Evolutionary conservation across 176 grass and related monocot species (phyloP), one percentile per base, ranked within the genome.

Genomic region (Musa schizocarpa): DNA sequence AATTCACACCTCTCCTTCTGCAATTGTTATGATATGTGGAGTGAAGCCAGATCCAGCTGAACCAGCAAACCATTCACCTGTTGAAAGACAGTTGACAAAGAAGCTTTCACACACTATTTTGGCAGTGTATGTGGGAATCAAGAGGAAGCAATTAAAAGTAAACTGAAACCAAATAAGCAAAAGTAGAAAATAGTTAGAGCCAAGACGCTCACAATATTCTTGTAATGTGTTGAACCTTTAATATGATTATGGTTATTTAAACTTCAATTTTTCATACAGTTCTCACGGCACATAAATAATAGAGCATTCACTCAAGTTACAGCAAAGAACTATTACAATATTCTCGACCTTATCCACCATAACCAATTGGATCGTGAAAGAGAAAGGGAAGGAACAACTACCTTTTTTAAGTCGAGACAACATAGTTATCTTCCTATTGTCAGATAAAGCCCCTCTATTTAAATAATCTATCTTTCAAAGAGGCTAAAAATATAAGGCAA

Each of bases 41-140:
- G 94, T 97, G 76, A 97, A 97, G 5, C 94, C 94, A 82, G 84
- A 90, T 85, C 94, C 94, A 80, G 92, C 94, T 74, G 90, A 90
- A 74, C 84, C 84, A 65, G 81, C 88, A 81, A 92, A 85, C 94
- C 90, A 97, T 78, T 97, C 92, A 57, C 94, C 94, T 97, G 66
- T 16, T 48, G 27, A 9, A 58, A 6, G 57, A 14, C 8, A 59
- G 13, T 16, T 52, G 2, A 16, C 27, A 58, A 43, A 53, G 13
- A 65, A 24, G 29, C 2, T 56, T 76, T 50, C 2, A 52, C 9
- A n/a, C 2, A 6, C n/a, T 2, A 26, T 1, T 11, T 20, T 17
- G 57, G 13, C 55, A 57, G 13, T 14, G 1, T 6, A 19, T 43
- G 34, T 43, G 34, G 4, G 4, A 43, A 43, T 43, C 34, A 43